A percentile compares a stretch with the other conserved stretches of the same genome.
phyloP scores from a whole-genome alignment of 2,329 filamentous ascomycete species.

The Penicillium glabrum region DNA sequence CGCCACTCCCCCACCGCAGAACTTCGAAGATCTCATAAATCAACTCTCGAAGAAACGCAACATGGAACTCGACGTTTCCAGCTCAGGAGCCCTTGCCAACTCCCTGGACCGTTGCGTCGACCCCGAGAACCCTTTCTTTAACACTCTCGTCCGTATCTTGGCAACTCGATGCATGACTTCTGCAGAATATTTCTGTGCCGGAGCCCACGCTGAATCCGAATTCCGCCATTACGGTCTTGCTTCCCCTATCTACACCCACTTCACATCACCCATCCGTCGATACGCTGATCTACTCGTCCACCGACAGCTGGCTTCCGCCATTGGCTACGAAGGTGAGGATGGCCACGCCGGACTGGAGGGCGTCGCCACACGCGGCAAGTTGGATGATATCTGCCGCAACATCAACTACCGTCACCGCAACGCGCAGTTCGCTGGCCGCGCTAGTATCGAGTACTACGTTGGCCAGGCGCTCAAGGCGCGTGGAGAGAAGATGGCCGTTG shows the following conservation, averaged over 20 bases:
- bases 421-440: conserved; percentile 90
- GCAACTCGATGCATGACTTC: conserved; percentile 99
- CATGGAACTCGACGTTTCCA: conserved; percentile 77
- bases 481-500: conserved; percentile 46
- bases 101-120: conserved; percentile 86
- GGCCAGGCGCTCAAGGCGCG: conserved; percentile 87
- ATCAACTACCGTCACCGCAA: conserved; percentile 98
- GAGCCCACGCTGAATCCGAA: conserved; percentile 87
- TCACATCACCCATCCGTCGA: conserved; percentile 93
- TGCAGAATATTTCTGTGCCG: conserved; percentile 96
- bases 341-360: conserved; percentile 71
- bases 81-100: conserved; percentile 89
- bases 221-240: conserved; percentile 97
- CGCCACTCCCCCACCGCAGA: conserved; percentile 86
- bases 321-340: conserved; percentile 69
- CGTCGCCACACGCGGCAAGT: conserved; percentile 75
- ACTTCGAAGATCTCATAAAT: conserved; percentile 90
- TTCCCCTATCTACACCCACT: conserved; percentile 96
- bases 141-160: conserved; percentile 95
- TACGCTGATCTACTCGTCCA: conserved; percentile 97
- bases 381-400: conserved; percentile 95
- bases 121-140: conserved; percentile 86
- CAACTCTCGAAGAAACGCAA: conserved; percentile 86
- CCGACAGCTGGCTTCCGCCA: conserved; percentile 90
- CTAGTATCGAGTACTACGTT: conserved; percentile 96